A percentile compares a stretch with the other conserved stretches of the same genome.
Conservation (phyloP, 768 basidiomycete genomes). For the Pulveroboletus sp. region DNA sequence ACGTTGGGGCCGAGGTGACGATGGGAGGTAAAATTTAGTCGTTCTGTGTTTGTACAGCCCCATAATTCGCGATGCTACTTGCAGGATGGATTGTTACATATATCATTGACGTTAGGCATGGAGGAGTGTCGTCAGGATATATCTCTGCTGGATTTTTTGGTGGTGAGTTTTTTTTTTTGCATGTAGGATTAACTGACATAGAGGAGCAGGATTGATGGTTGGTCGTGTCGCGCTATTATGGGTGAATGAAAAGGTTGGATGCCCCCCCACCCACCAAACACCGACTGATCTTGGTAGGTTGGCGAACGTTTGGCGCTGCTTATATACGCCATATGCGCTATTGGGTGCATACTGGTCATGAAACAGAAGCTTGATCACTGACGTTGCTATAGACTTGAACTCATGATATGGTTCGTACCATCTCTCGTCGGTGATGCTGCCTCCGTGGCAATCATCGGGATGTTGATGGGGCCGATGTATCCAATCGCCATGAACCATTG, state of each 20-base stretch:
- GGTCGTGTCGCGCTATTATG: conserved; percentile 29
- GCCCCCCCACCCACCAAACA: too few relatives aligned
- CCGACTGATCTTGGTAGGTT: conserved; percentile 17
- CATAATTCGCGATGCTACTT: not conserved
- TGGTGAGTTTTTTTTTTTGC: conserved; percentile 9
- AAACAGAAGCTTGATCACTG: not conserved
- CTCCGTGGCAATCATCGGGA: conserved; percentile 57
- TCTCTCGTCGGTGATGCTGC: conserved; percentile 61
- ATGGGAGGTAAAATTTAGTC: conserved; percentile 35
- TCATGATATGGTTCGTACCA: conserved; percentile 66
- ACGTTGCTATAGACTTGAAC: conserved; percentile 43
- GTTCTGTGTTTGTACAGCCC: not conserved
- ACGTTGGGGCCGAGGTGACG: conserved; percentile 51
- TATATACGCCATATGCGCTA: conserved; percentile 27
- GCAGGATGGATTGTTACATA: conserved; percentile 68
- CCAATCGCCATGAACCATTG: conserved; percentile 45
- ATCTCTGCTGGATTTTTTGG: conserved; percentile 37
- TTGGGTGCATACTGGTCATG: conserved; percentile 18
- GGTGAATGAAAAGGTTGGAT: conserved; percentile 25
- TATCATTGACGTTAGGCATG: conserved; percentile 39
- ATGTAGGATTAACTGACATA: not conserved
- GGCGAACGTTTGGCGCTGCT: conserved; percentile 30
- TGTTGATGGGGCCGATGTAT: conserved; percentile 73
- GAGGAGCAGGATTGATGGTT: conserved; percentile 22
- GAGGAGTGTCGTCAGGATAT: conserved; percentile 45